These are phyloP conservation scores for Yamadazyma atmosphaerica DNA, from an alignment of 1,139 yeast genomes.

Conservation along the genomic window DNA sequence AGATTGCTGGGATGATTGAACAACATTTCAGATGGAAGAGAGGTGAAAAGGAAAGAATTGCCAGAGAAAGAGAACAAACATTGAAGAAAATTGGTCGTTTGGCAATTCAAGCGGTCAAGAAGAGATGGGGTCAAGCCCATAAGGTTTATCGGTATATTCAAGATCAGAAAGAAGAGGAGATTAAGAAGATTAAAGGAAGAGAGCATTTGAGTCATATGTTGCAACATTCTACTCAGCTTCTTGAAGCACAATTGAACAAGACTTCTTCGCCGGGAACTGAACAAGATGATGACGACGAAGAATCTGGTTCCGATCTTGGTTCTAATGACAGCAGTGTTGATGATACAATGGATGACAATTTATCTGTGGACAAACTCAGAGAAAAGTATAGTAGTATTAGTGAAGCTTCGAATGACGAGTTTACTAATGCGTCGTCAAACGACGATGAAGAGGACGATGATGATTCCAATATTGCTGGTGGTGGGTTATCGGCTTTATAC, in stretches of 20 bases:
- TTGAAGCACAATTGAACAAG: conserved; percentile 75
- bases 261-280: conserved; percentile 27
- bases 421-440: conserved; percentile 14
- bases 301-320: conserved; percentile 15
- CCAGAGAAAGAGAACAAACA: conserved; percentile 68
- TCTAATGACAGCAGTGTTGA: conserved; percentile 28
- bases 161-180: conserved; percentile 60
- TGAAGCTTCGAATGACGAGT: conserved; percentile 23
- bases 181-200: conserved; percentile 76
- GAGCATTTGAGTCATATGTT: conserved; percentile 85
- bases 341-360: conserved; percentile 47
- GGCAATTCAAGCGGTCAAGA: conserved; percentile 81
- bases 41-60: conserved; percentile 84
- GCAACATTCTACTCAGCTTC: conserved; percentile 85
- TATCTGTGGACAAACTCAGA: conserved; percentile 66
- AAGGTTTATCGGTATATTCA: conserved; percentile 67
- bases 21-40: conserved; percentile 81
- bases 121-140: conserved; percentile 88
- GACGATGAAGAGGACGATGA: conserved; percentile 22
- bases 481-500: conserved; percentile 37
- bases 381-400: conserved; percentile 56
- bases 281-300: conserved; percentile 17
- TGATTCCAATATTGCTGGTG: conserved; percentile 18
- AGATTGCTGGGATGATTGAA: conserved; percentile 80
- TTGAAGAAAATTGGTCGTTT: conserved; percentile 70